A percentile compares a stretch with the other conserved stretches of the same genome.
Evolutionary conservation across 179 eudicot species (phyloP).

Genomic region (Sideroxylon spinosum): DNA sequence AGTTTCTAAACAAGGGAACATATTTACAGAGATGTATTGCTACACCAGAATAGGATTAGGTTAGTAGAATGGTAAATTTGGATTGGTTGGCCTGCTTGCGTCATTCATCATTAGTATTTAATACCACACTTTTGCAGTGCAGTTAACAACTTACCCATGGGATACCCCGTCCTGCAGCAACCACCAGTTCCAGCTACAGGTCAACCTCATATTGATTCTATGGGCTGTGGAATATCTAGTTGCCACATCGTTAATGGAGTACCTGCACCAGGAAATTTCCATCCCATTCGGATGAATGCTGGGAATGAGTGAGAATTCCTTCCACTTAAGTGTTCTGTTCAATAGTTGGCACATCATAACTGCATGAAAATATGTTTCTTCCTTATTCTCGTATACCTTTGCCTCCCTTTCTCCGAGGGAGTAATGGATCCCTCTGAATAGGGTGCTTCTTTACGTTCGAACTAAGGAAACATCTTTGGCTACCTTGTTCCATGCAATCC

Average conservation of each 20-base stretch:
- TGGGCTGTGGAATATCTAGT: conserved; percentile 72
- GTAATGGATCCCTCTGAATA: no score
- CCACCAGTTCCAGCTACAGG: conserved; percentile 79
- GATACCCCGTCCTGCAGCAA: conserved; percentile 89
- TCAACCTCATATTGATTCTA: conserved; percentile 81
- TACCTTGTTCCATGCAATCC: no score
- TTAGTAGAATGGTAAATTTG: no score
- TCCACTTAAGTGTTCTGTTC: background rate
- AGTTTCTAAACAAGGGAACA: no score
- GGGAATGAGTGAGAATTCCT: conserved; percentile 71
- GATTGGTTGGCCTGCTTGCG: background rate
- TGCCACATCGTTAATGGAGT: conserved; percentile 94
- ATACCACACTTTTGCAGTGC: conserved; percentile 40
- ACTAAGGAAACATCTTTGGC: no score
- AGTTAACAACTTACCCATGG: conserved; percentile 96
- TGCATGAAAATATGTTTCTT: no score
- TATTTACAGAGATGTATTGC: no score
- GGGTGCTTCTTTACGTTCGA: no score
- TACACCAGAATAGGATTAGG: no score
- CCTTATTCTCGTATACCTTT: no score
- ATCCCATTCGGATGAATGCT: conserved; percentile 79
- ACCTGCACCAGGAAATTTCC: conserved; percentile 83
- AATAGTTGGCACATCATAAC: background rate
- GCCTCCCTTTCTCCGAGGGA: no score
- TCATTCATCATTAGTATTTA: conserved; percentile 25